These are phyloP conservation scores for Phialocephala sp. DNA, from an alignment of 2,329 filamentous ascomycete genomes.

Conservation along the genomic window DNA sequence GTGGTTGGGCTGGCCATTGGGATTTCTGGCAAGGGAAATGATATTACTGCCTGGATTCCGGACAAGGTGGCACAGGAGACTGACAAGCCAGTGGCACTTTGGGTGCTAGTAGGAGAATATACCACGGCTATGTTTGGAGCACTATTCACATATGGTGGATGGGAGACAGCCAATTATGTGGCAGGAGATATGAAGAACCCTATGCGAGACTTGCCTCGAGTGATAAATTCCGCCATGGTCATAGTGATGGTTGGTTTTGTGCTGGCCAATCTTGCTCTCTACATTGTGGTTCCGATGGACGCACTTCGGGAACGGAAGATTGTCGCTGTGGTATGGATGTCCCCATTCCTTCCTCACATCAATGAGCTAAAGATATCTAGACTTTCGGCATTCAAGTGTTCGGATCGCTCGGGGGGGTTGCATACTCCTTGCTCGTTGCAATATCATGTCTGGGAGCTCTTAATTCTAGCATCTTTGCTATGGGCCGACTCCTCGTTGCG, in stretches of 20 bases:
- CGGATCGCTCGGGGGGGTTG: background rate
- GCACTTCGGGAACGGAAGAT: slow-evolving; percentile 3
- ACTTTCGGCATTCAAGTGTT: slow-evolving; percentile 7
- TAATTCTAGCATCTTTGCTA: slow-evolving; percentile 1
- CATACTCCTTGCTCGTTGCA: background rate
- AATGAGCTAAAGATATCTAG: background rate
- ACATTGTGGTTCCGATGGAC: slow-evolving; percentile 6
- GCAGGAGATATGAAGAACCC: slow-evolving; percentile 8
- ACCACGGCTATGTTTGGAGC: slow-evolving; percentile 9
- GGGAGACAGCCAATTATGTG: slow-evolving; percentile 4
- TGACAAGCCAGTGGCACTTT: background rate
- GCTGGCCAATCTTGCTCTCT: background rate
- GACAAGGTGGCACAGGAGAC: slow-evolving; percentile 1
- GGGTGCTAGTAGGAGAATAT: slow-evolving; percentile 4
- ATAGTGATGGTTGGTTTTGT: slow-evolving; percentile 11
- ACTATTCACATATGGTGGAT: slow-evolving; percentile 2
- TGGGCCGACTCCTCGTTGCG: background rate
- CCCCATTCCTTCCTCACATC: no score
- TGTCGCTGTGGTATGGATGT: slow-evolving; percentile 1
- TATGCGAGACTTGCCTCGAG: background rate
- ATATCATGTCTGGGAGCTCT: slow-evolving; percentile 8
- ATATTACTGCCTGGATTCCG: background rate
- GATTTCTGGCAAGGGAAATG: slow-evolving; percentile 3
- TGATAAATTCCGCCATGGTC: slow-evolving; percentile 5
- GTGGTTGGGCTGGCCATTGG: background rate